Conservation (phyloP, 768 basidiomycete genomes). For the Leccinum truebloodii region DNA sequence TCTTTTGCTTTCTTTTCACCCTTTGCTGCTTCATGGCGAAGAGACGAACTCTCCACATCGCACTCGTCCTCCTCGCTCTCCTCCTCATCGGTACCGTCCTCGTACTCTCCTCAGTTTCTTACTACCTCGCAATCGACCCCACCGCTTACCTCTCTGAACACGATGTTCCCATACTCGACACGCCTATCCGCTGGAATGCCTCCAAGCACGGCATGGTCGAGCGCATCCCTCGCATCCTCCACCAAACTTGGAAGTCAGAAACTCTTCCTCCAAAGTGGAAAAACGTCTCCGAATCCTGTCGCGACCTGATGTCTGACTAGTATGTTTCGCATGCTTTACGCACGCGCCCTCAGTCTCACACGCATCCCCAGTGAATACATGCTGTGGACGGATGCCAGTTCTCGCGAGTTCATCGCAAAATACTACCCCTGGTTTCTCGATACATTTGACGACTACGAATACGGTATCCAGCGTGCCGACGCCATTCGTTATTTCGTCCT, state of each 20-base stretch:
- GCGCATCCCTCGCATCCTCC: constrained; percentile 87
- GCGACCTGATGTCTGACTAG: constrained; percentile 96
- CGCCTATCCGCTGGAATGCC: constrained; percentile 62
- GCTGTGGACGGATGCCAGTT: constrained; percentile 93
- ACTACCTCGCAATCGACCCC: constrained; percentile 81
- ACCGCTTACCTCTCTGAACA: constrained; percentile 77
- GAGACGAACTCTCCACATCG: constrained; percentile 45
- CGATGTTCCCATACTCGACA: constrained; percentile 64
- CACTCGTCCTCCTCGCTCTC: constrained; percentile 63
- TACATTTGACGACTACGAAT: constrained; percentile 90
- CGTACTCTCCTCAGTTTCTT: constrained; percentile 89
- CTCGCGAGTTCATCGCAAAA: constrained; percentile 85
- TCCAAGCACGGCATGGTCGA: constrained; percentile 63
- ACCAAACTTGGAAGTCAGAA: constrained; percentile 98
- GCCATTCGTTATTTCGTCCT: constrained; percentile 98
- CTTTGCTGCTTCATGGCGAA: constrained; percentile 37
- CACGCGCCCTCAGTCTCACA: constrained; percentile 17
- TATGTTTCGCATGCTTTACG: constrained; percentile 44
- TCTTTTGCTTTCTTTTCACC: neutral
- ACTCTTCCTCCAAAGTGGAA: constrained; percentile 82
- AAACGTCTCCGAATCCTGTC: constrained; percentile 77
- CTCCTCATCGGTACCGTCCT: constrained; percentile 85
- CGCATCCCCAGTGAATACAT: constrained; percentile 74
- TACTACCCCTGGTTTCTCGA: constrained; percentile 92
- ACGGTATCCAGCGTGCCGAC: constrained; percentile 93